These are phyloP conservation scores for Plantago ovata DNA, from an alignment of 257 asterid genomes.

Conservation along the genomic window DNA sequence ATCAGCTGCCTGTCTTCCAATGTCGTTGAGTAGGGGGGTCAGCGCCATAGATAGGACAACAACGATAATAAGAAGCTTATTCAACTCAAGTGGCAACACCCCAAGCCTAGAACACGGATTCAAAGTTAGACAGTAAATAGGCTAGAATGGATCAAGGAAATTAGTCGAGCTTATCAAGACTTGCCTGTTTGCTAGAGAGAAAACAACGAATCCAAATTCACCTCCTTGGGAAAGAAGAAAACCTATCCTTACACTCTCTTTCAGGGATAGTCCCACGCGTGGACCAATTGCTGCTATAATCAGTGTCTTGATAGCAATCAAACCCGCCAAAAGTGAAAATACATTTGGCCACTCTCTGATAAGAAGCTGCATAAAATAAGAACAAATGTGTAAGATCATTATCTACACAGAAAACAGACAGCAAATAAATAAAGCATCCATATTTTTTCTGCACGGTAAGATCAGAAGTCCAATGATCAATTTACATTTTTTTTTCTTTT, in stretches of 20 bases:
- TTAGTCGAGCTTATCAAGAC: conserved; percentile 3
- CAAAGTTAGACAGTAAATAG: conserved; percentile 18
- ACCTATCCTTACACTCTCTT: conserved; percentile 93
- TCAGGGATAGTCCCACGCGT: conserved; percentile 79
- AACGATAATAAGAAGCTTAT: conserved; percentile 95
- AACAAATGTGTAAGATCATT: conserved; percentile 17
- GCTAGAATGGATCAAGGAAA: conserved; percentile 11
- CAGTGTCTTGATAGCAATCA: conserved; percentile 82
- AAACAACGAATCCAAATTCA: conserved; percentile 94
- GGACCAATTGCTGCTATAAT: conserved; percentile 96
- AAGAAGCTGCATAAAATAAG: conserved; percentile 64
- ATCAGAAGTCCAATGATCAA: no score
- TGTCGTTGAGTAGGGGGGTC: conserved; percentile 90
- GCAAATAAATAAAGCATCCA: not conserved
- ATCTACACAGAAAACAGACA: not conserved
- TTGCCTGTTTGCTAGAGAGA: conserved; percentile 93
- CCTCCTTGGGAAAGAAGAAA: conserved; percentile 99
- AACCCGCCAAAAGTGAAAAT: conserved; percentile 85
- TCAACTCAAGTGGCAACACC: conserved; percentile 96
- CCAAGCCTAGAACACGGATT: conserved; percentile 70
- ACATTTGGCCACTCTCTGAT: conserved; percentile 99
- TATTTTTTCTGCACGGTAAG: no score
- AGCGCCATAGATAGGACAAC: conserved; percentile 96
- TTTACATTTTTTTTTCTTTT: no score
- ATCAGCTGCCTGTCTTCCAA: conserved; percentile 79